Evolutionary conservation across 2,329 filamentous ascomycete genomes (phyloP).

Genomic region (Fusarium lateritium): DNA sequence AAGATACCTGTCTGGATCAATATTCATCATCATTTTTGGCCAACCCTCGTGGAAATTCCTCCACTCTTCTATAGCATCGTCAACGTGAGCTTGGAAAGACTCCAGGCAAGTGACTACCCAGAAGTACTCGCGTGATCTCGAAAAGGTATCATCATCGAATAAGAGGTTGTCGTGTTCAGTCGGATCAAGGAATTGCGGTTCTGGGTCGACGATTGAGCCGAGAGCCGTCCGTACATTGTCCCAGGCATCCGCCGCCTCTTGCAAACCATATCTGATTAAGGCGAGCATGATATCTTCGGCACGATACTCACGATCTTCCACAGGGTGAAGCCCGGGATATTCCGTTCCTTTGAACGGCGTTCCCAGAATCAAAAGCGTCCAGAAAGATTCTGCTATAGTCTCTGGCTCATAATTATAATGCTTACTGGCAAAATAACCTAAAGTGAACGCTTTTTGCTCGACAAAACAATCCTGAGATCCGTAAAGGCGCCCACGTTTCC

Average conservation of each 20-base stretch:
- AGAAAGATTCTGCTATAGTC: neutral
- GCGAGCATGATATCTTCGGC: constrained; percentile 6
- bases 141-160: constrained; percentile 15
- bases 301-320: neutral
- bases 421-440: neutral
- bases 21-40: neutral
- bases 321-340: neutral
- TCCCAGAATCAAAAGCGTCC: constrained; percentile 10
- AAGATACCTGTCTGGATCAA: neutral
- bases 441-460: constrained; percentile 7
- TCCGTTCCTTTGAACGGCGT: neutral
- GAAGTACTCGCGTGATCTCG: constrained; percentile 7
- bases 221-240: constrained; percentile 6
- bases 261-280: neutral
- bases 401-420: too few species aligned
- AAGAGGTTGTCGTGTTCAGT: constrained; percentile 5
- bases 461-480: neutral
- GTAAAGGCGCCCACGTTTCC: constrained; percentile 4
- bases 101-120: constrained; percentile 15
- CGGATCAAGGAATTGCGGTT: constrained; percentile 8
- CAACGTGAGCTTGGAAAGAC: constrained; percentile 1
- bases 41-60: neutral
- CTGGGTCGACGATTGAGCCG: neutral
- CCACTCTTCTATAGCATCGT: constrained; percentile 13
- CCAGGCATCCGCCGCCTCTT: neutral